Conservation (phyloP, 1,284 basidiomycete species). For the Moesziomyces aphidis region DNA sequence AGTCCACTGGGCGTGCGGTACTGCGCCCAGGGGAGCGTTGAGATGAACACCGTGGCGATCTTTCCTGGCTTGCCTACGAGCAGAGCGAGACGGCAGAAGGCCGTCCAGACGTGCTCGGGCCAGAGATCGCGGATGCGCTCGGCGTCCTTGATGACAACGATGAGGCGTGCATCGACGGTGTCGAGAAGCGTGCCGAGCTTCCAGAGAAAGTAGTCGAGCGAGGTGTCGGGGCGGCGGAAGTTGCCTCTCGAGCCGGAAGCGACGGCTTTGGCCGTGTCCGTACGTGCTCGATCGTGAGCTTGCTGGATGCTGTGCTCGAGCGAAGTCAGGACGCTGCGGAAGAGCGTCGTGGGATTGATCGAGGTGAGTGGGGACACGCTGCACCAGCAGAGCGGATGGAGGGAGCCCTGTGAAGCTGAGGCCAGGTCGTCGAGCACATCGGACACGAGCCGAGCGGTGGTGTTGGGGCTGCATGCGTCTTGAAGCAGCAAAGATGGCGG, state of each 20-base stretch:
- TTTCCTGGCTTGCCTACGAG: slow-evolving; percentile 35
- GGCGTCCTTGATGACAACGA: slow-evolving; percentile 54
- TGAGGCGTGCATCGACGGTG: slow-evolving; percentile 13
- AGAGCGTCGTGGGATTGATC: slow-evolving; percentile 39
- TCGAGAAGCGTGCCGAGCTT: slow-evolving; percentile 19
- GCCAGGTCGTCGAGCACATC: slow-evolving; percentile 19
- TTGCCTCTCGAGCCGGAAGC: slow-evolving; percentile 17
- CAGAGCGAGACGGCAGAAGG: slow-evolving; percentile 48
- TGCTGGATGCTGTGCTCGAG: slow-evolving; percentile 24
- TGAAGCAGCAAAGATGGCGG: slow-evolving; percentile 40
- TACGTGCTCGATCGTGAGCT: slow-evolving; percentile 1
- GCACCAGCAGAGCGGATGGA: slow-evolving; percentile 18
- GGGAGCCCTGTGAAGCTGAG: neutral
- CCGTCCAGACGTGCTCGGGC: slow-evolving; percentile 60
- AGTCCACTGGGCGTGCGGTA: slow-evolving; percentile 48
- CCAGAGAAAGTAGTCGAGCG: slow-evolving; percentile 44
- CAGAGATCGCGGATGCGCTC: slow-evolving; percentile 61
- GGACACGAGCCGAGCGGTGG: slow-evolving; percentile 32
- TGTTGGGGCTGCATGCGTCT: slow-evolving; percentile 47
- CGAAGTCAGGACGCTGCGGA: slow-evolving; percentile 36
- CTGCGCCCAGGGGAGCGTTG: slow-evolving; percentile 50
- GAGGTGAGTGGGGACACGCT: slow-evolving; percentile 40
- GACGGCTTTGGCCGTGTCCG: neutral
- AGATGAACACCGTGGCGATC: slow-evolving; percentile 46
- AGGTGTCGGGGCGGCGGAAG: slow-evolving; percentile 32